Evolutionary conservation across 1,284 basidiomycete species (phyloP), one percentile per base, ranked within the genome.

Genomic region (Apiotrichum domesticum): DNA sequence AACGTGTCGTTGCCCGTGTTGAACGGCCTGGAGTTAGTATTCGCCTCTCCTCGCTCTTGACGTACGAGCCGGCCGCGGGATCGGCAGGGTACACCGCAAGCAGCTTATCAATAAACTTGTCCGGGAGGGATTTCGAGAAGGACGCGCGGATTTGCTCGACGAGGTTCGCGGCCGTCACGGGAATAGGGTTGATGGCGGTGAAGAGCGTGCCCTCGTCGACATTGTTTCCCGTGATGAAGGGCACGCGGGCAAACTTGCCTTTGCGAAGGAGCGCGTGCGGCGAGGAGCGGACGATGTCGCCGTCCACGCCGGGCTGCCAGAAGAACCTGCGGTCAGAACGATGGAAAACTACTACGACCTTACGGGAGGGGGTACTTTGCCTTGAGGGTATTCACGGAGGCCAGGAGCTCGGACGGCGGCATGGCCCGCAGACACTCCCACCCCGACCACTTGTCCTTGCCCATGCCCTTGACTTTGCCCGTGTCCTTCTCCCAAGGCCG

Each of bases 151-250:
- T 52, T 2, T 52, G 42, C 34, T 11, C 13, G 35, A 7, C 15
- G 7, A 4, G 3, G n/a, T 3, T 3, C 11, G 37, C 37, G 5
- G 3, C 21, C 2, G 45, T 21, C 7, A 11, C 29, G 37, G 37
- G 37, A 39, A 39, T 13, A 7, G 13, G 8, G 37, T 13, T 39
- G 7, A 8, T 39, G 8, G 37, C 7, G 37, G 13, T 13, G 37
- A 39, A 39, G 37, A 39, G 37, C 7, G 37, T 39, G 13, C 37
- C 37, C 68, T 76, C 74, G 55, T 76, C 74, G 35, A 63, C 60
- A 59, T 57, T 62, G 58, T 70, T 73, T 6, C 77, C 74, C 11
- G 66, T 64, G 47, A 78, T 72, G 54, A 73, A 75, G 0, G 77
- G 76, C 8, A 72, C 67, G 29, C 67, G 65, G 0, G 66, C 63